Evolutionary conservation across 352 stramenopile genomes (phyloP).

Genomic region (Globisporangium alternatum): DNA sequence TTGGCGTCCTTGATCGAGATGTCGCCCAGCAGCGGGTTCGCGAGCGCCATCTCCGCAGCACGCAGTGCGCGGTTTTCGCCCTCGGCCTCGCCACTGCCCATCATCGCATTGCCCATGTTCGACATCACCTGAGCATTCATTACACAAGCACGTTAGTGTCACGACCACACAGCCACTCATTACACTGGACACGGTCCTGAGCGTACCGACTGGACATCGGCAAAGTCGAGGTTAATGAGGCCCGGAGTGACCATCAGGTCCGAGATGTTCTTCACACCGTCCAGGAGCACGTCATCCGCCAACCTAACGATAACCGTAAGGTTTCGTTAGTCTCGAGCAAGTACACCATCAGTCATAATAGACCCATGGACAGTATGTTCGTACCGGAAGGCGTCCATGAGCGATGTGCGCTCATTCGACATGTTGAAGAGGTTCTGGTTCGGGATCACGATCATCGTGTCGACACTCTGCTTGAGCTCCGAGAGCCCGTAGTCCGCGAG

Average conservation of each 20-base stretch:
- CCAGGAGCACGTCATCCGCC: constrained; percentile 81
- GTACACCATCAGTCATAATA: too few relatives aligned
- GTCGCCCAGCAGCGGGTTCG: constrained; percentile 87
- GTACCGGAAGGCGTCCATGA: constrained; percentile 86
- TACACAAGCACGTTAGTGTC: background rate
- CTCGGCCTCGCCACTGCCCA: constrained; percentile 89
- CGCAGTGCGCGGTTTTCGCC: constrained; percentile 86
- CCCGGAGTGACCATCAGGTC: constrained; percentile 88
- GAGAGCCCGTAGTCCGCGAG: constrained; percentile 72
- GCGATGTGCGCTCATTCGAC: constrained; percentile 80
- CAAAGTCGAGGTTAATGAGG: constrained; percentile 88
- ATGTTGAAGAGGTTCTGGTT: constrained; percentile 91
- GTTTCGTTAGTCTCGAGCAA: background rate
- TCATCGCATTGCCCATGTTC: constrained; percentile 88
- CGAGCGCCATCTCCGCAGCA: constrained; percentile 82
- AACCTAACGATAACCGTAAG: constrained; percentile 32
- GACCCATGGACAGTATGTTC: background rate
- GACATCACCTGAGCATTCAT: constrained; percentile 61
- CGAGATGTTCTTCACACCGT: constrained; percentile 88
- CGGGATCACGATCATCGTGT: constrained; percentile 88
- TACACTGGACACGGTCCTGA: background rate
- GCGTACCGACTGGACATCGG: constrained; percentile 77
- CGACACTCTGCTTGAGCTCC: constrained; percentile 80
- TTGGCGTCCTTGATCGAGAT: constrained; percentile 91
- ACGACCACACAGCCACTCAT: background rate